Evolutionary conservation across 2,329 filamentous ascomycete species (phyloP).

Genomic region (Paecilomyces niveus): DNA sequence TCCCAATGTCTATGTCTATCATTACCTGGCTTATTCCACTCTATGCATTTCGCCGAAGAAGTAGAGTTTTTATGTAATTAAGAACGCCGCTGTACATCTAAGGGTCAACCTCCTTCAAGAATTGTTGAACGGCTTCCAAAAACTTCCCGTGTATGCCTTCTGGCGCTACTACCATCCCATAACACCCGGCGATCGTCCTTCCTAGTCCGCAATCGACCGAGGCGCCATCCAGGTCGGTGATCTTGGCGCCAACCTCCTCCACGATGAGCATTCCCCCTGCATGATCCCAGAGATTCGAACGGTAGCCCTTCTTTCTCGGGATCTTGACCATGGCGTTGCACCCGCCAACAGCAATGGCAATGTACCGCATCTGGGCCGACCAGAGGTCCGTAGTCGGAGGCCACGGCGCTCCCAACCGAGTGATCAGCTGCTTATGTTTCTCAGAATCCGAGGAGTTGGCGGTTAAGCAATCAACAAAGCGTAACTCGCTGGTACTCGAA

Average conservation of each 20-base stretch:
- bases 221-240: slow-evolving; percentile 46
- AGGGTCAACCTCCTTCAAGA: background rate
- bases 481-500: slow-evolving; percentile 25
- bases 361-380: slow-evolving; percentile 49
- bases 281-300: slow-evolving; percentile 50
- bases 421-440: slow-evolving; percentile 31
- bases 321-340: slow-evolving; percentile 45
- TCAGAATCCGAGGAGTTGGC: slow-evolving; percentile 32
- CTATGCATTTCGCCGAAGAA: background rate
- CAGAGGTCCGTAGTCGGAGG: slow-evolving; percentile 43
- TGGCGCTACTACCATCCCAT: slow-evolving; percentile 36
- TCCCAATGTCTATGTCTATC: background rate
- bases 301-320: slow-evolving; percentile 36
- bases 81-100: background rate
- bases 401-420: slow-evolving; percentile 37
- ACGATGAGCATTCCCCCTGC: slow-evolving; percentile 47
- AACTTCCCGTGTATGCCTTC: slow-evolving; percentile 26
- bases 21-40: background rate
- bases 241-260: slow-evolving; percentile 43
- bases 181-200: slow-evolving; percentile 30
- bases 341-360: slow-evolving; percentile 44
- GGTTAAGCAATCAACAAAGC: slow-evolving; percentile 40
- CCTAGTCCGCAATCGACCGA: slow-evolving; percentile 42
- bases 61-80: background rate
- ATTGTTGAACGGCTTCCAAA: slow-evolving; percentile 20